Evolutionary conservation across 352 stramenopile species (phyloP).

Genomic region (Phytophthora crassamura): DNA sequence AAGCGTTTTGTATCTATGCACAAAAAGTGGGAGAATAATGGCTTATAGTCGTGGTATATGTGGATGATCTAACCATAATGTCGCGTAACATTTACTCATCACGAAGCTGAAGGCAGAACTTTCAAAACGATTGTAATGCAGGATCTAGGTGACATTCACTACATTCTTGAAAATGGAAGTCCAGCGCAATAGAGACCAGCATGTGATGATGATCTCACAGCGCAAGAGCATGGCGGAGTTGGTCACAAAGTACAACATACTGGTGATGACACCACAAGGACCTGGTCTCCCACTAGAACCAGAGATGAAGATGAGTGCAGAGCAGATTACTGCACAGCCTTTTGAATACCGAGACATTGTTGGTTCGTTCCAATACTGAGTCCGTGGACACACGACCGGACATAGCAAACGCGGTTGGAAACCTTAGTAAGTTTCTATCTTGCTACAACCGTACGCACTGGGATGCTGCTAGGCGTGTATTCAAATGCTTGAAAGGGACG

Average conservation of each 20-base stretch:
- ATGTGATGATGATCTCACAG: constrained; percentile 12
- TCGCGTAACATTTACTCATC: too few species aligned
- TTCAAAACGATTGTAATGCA: background rate
- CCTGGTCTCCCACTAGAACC: constrained; percentile 2
- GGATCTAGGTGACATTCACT: background rate
- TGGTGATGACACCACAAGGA: constrained; percentile 11
- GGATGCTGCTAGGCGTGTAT: too few species aligned
- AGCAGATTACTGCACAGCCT: constrained; percentile 25
- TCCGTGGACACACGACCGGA: constrained; percentile 32
- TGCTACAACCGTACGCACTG: too few species aligned
- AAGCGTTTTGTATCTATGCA: too few species aligned
- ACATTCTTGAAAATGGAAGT: constrained; percentile 13
- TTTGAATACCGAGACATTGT: constrained; percentile 35
- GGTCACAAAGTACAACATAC: background rate
- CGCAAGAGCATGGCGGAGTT: constrained; percentile 8
- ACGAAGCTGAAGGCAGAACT: too few species aligned
- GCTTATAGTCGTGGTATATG: too few species aligned
- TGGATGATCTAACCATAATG: too few species aligned
- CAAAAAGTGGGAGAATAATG: too few species aligned
- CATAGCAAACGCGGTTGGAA: constrained; percentile 37
- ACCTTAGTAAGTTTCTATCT: constrained; percentile 35
- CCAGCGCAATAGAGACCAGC: constrained; percentile 2
- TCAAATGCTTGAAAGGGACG: too few species aligned
- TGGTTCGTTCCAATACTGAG: constrained; percentile 33
- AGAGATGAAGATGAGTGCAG: too few species aligned